phyloP scores from a whole-genome alignment of 2,329 filamentous ascomycete genomes.

The Stagonosporopsis rhizophila region DNA sequence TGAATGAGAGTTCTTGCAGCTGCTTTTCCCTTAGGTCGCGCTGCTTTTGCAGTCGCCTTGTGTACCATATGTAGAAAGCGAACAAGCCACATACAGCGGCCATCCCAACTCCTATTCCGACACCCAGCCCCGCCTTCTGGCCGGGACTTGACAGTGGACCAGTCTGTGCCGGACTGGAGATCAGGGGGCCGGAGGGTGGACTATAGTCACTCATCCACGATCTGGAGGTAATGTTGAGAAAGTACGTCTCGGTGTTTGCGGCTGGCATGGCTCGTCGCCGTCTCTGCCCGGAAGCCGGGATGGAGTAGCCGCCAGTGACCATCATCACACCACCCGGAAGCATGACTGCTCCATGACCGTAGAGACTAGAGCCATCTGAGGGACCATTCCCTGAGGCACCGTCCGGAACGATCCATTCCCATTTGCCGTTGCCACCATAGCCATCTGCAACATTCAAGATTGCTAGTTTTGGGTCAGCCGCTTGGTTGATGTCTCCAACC shows the following conservation, averaged over 20 bases:
- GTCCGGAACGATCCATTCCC: constrained; percentile 72
- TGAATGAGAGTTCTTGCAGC: constrained; percentile 60
- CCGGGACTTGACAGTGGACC: constrained; percentile 53
- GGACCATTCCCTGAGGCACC: constrained; percentile 54
- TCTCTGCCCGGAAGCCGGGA: constrained; percentile 50
- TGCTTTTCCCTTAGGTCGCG: constrained; percentile 60
- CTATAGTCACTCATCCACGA: constrained; percentile 65
- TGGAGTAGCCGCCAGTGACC: constrained; percentile 65
- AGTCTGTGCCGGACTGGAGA: constrained; percentile 19
- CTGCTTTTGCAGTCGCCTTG: constrained; percentile 49
- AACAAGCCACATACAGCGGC: constrained; percentile 52
- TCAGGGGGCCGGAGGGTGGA: constrained; percentile 49
- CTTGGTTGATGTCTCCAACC: constrained; percentile 80
- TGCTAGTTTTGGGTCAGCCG: constrained; percentile 82
- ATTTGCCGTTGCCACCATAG: constrained; percentile 68
- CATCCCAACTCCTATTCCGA: constrained; percentile 55
- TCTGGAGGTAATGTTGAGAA: constrained; percentile 69
- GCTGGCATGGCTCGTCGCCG: constrained; percentile 46
- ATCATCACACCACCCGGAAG: constrained; percentile 68
- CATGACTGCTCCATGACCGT: constrained; percentile 68
- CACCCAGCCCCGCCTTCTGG: constrained; percentile 55
- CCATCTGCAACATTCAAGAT: constrained; percentile 77
- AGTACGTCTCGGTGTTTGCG: constrained; percentile 57
- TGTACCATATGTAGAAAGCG: constrained; percentile 58
- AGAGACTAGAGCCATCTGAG: constrained; percentile 58